Conservation (phyloP, 2,329 filamentous ascomycete species). For the Cordyceps fumosorosea region DNA sequence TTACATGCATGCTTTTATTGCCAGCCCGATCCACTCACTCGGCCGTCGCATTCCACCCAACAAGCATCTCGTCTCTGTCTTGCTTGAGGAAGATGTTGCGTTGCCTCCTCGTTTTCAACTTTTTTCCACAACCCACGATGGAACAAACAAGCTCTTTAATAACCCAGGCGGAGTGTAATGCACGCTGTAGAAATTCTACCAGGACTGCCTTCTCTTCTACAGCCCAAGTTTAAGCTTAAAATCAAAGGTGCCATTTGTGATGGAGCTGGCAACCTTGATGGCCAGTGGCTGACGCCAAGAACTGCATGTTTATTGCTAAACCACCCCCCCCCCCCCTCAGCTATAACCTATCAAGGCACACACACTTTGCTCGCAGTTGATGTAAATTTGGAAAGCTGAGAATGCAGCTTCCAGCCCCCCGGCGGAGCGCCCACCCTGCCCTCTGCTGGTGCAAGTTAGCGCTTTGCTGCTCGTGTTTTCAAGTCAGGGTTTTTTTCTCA, state of each 20-base stretch:
- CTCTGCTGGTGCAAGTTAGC: too few relatives aligned
- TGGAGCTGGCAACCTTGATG: background rate
- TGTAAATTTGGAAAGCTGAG: background rate
- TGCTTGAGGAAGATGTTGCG: background rate
- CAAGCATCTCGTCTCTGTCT: background rate
- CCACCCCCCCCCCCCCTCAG: background rate
- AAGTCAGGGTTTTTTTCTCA: too few relatives aligned
- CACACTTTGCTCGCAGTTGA: background rate
- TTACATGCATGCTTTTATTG: conserved; percentile 1
- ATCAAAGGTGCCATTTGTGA: background rate
- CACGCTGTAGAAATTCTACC: too few relatives aligned
- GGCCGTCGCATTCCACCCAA: background rate
- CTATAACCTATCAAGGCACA: background rate
- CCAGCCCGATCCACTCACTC: background rate
- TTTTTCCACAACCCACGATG: too few relatives aligned
- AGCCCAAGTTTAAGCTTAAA: background rate
- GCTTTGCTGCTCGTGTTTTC: too few relatives aligned
- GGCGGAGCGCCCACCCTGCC: too few relatives aligned
- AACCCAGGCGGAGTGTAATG: too few relatives aligned
- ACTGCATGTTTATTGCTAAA: background rate
- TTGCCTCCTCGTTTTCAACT: background rate
- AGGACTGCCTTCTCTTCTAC: too few relatives aligned
- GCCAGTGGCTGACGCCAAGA: background rate
- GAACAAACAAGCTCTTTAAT: too few relatives aligned
- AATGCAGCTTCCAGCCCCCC: background rate